phyloP scores from a whole-genome alignment of 495 filamentous ascomycete genomes.

The Lasiosphaeriaceae sp. region DNA sequence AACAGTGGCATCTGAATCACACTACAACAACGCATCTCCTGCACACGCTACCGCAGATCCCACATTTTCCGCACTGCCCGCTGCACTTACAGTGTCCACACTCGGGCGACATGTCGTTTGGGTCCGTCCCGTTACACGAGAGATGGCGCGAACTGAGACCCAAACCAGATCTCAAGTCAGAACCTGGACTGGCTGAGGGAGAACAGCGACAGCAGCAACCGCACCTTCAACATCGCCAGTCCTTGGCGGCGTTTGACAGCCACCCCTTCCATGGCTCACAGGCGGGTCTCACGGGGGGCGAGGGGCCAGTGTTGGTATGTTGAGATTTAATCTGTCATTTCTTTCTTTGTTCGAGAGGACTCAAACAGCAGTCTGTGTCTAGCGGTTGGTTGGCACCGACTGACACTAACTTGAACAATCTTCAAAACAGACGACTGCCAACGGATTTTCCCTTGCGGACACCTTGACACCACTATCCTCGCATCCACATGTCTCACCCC shows the following conservation, averaged over 20 bases:
- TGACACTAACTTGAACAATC: too few relatives aligned
- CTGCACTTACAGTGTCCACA: too few relatives aligned
- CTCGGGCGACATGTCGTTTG: neutral
- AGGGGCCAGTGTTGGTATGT: neutral
- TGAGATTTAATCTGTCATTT: neutral
- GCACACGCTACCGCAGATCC: neutral
- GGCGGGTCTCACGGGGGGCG: neutral
- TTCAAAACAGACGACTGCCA: too few relatives aligned
- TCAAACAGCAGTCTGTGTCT: too few relatives aligned
- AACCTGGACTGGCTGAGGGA: too few relatives aligned
- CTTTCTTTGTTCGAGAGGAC: neutral
- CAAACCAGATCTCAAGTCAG: neutral
- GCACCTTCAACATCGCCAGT: neutral
- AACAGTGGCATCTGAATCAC: neutral
- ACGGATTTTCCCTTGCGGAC: too few relatives aligned
- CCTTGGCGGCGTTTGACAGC: too few relatives aligned
- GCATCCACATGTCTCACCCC: neutral
- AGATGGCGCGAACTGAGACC: neutral
- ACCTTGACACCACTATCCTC: neutral
- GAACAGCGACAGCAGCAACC: neutral
- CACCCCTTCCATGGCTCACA: neutral
- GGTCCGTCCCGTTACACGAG: neutral
- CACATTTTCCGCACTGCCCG: slow-evolving; percentile 1
- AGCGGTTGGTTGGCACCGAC: too few relatives aligned
- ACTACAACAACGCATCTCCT: neutral